Percentiles rank a stretch among this genome's conserved stretches.
Conservation (phyloP, 2,329 filamentous ascomycete genomes). For the Fusarium goolgardi region DNA sequence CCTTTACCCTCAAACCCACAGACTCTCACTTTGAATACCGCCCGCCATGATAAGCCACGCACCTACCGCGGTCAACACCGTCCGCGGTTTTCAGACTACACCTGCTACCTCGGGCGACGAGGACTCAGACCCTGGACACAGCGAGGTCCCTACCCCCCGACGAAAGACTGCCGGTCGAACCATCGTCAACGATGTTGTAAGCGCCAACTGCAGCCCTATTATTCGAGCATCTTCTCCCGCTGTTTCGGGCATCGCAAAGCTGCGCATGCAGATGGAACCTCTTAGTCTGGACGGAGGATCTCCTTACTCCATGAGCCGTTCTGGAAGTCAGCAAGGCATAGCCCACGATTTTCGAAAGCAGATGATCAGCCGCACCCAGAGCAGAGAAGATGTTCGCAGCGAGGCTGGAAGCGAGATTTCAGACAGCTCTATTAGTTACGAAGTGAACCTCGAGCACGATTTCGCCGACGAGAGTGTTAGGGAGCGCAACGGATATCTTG, state of each 20-base stretch:
- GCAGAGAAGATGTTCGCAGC: slow-evolving; percentile 66
- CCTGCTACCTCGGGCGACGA: slow-evolving; percentile 68
- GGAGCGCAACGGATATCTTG: slow-evolving; percentile 57
- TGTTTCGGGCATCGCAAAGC: slow-evolving; percentile 80
- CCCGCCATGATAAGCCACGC: slow-evolving; percentile 60
- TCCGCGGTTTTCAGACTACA: slow-evolving; percentile 68
- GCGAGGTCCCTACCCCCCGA: slow-evolving; percentile 56
- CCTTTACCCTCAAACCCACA: slow-evolving; percentile 5
- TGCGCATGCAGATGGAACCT: slow-evolving; percentile 84
- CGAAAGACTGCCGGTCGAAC: slow-evolving; percentile 53
- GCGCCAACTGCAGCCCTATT: slow-evolving; percentile 71
- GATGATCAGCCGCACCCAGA: slow-evolving; percentile 65
- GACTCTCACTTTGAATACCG: slow-evolving; percentile 29
- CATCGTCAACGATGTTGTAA: slow-evolving; percentile 67
- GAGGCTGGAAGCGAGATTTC: slow-evolving; percentile 69
- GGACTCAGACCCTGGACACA: slow-evolving; percentile 63
- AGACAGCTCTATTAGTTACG: slow-evolving; percentile 79
- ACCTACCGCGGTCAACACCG: slow-evolving; percentile 63
- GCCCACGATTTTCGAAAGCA: slow-evolving; percentile 61
- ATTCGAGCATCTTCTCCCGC: slow-evolving; percentile 66
- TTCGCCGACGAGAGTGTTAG: slow-evolving; percentile 77
- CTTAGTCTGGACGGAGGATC: slow-evolving; percentile 72
- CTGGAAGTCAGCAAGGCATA: slow-evolving; percentile 55
- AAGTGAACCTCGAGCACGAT: slow-evolving; percentile 85
- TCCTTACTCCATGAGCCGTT: slow-evolving; percentile 67